Base-by-base conservation (phyloP, 1,284 basidiomycete species). In the Ganoderma sp. region DNA sequence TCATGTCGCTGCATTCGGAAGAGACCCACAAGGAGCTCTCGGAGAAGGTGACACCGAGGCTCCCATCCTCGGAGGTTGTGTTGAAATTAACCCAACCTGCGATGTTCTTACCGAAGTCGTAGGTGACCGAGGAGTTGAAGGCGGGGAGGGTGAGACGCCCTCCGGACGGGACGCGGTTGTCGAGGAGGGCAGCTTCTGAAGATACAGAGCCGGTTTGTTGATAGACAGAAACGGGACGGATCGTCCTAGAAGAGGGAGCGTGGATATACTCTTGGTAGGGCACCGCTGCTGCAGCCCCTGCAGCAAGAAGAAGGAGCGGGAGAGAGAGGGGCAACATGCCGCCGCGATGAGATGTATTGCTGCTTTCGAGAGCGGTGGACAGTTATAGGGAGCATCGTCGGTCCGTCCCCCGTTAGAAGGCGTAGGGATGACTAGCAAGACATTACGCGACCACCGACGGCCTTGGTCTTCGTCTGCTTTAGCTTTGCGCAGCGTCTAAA, bases 71-170 rank as follows among this genome's bases (percentile, higher is more conserved):
- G 10, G 71, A 72, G 1, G 59, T 50, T 6, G 66, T 19, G 34
- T 70, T 58, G 58, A 72, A 66, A 42, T 67, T 66, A 58, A 72
- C 69, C 69, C 58, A 65, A 5, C 71, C 71, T 3, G 57, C 71
- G 61, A 72, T 69, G 64, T 69, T 72, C 64, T 72, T 72, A 58
- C 71, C 69, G 28, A 72, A 72, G 64, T 72, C 71, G 45, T 72
- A 72, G n/a, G 71, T 70, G 25, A 70, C 69, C 3, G 71, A 70
- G 32, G 67, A 61, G 64, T 70, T 70, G 61, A 64, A 69, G 0
- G 22, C 58, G 19, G 28, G 12, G 9, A 72, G 66, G 19, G 62
- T 43, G n/a, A 70, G 65, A 10, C 19, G 37, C 3, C 32, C 19
- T 12, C 67, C 63, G 6, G 37, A 8, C 4, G 41, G 19, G 6